phyloP scores from a whole-genome alignment of 352 stramenopile genomes.

The Pilasporangium apinafurcum region DNA sequence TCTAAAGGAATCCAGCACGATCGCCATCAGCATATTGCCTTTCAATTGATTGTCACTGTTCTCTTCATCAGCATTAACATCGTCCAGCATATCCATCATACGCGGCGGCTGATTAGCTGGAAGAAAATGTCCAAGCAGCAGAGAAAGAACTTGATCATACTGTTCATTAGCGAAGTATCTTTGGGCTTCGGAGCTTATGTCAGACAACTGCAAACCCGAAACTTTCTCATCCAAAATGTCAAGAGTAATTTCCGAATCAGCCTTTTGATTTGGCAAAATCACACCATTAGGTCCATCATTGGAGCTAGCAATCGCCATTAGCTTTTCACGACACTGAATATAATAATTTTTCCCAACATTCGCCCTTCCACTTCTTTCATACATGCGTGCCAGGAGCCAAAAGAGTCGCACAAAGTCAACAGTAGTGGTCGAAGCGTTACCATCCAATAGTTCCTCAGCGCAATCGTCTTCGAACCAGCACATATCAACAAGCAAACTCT shows the following conservation, averaged over 20 bases:
- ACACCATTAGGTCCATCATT: constrained; percentile 2
- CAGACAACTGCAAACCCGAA: constrained; percentile 38
- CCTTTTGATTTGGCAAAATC: constrained; percentile 37
- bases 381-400: constrained; percentile 49
- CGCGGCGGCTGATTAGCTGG: constrained; percentile 31
- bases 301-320: constrained; percentile 1
- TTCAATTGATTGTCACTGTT: neutral
- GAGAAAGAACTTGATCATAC: constrained; percentile 30
- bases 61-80: constrained; percentile 30
- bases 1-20: constrained; percentile 30
- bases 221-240: constrained; percentile 41
- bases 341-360: constrained; percentile 48
- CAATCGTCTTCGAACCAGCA: constrained; percentile 31
- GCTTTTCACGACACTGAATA: constrained; percentile 36
- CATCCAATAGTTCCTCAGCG: constrained; percentile 6
- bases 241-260: constrained; percentile 24
- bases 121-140: constrained; percentile 50
- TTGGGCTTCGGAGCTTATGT: constrained; percentile 46
- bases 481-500: constrained; percentile 37
- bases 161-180: constrained; percentile 22
- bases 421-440: neutral
- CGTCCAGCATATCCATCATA: constrained; percentile 44
- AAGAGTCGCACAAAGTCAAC: constrained; percentile 27
- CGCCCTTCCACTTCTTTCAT: constrained; percentile 31
- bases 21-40: constrained; percentile 23